Evolutionary conservation across 148 eudicot species (phyloP).

Genomic region (Tetragonia tetragonoides): DNA sequence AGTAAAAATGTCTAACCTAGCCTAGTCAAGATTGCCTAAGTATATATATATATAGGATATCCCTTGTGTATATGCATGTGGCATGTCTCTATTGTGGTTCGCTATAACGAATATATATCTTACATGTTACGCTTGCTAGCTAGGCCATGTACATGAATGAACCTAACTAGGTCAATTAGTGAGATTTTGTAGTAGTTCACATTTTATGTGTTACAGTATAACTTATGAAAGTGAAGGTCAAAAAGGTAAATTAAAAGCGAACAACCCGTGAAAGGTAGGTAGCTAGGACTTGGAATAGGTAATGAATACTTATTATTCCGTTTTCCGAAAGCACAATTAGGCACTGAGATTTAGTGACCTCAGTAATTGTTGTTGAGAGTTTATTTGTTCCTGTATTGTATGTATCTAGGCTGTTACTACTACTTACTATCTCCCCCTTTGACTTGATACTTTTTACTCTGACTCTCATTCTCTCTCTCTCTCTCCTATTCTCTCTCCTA

Average conservation of each 20-base stretch:
- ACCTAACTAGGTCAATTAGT: no score
- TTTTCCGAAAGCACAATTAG: constrained; percentile 42
- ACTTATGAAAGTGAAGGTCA: neutral
- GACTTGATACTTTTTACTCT: constrained; percentile 38
- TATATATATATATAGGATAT: no score
- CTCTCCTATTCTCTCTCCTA: neutral
- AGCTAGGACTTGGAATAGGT: neutral
- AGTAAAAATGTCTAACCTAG: no score
- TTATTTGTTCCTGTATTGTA: constrained; percentile 26
- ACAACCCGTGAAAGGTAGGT: neutral
- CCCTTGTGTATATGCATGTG: no score
- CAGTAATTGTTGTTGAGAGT: constrained; percentile 26
- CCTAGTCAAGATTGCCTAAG: no score
- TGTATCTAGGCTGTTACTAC: neutral
- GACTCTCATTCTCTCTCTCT: neutral
- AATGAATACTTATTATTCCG: neutral
- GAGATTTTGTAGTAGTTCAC: no score
- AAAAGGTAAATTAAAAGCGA: constrained; percentile 11
- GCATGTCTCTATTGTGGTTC: no score
- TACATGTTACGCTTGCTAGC: no score
- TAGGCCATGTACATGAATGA: no score
- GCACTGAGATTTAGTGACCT: constrained; percentile 45
- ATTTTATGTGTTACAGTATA: no score
- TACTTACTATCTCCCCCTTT: constrained; percentile 10
- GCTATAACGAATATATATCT: no score